These are phyloP conservation scores for Jatropha curcas DNA, from an alignment of 345 rosid species.

Conservation along the genomic window DNA sequence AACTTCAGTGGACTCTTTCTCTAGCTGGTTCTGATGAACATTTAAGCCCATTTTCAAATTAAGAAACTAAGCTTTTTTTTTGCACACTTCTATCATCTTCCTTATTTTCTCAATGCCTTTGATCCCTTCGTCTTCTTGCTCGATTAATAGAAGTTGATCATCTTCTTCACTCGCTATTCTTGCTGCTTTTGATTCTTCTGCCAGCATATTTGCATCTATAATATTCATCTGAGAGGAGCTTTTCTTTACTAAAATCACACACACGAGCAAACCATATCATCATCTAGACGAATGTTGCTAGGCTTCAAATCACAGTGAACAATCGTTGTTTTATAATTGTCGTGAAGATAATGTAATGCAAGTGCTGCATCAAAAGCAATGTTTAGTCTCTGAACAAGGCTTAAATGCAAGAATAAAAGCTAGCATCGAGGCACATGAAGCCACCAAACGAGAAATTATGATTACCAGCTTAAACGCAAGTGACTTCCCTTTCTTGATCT, in stretches of 20 bases:
- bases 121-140: neutral
- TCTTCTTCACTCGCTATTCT: neutral
- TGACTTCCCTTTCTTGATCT: neutral
- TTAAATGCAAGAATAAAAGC: neutral
- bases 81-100: neutral
- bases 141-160: no score
- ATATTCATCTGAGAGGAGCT: constrained; percentile 4
- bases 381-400: constrained; percentile 8
- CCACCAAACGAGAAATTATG: neutral
- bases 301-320: constrained; percentile 26
- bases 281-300: constrained; percentile 22
- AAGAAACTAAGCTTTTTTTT: neutral
- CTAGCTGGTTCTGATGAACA: constrained; percentile 5
- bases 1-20: neutral
- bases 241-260: constrained; percentile 14
- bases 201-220: neutral
- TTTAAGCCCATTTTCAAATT: neutral
- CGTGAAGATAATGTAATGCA: constrained; percentile 22
- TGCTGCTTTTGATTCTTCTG: neutral
- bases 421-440: no score
- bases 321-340: constrained; percentile 12
- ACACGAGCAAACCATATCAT: constrained; percentile 15
- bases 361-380: constrained; percentile 21
- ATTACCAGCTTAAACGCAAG: neutral
- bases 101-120: neutral